Base-by-base conservation (phyloP, 805 yeast genomes). In the Candida corydali region DNA sequence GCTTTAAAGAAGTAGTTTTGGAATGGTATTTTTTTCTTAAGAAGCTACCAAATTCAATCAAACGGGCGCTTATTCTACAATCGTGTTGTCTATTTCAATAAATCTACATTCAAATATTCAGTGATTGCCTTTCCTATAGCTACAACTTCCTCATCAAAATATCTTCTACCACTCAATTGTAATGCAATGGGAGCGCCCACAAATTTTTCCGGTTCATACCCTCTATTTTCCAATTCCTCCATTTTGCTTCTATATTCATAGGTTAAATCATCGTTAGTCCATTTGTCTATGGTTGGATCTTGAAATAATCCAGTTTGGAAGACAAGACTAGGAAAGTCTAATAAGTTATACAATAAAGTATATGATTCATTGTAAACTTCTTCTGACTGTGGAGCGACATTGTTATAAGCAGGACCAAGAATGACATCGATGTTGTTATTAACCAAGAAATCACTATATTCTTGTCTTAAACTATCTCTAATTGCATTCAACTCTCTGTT, bases 361-460 rank as follows among this genome's bases (percentile, higher is more conserved):
- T 84, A 85, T 3, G 88, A 83, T 88, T 91, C 84, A 59, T 82
- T 82, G 55, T 73, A 75, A 6, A 82, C 72, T 36, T 71, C 66
- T 34, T 72, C 75, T 16, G 82, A 76, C 35, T 70, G 70, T 30
- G 87, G 85, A n/a, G 91, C 86, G 34, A 78, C 79, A 43, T 81
- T 81, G 39, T 73, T 75, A 56, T 80, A 78, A 4, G 79, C 73
- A 41, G 91, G 89, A 34, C 82, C 72, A 29, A 84, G 57, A 41
- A 84, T 69, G 50, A 80, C 74, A 49, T 84, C 89, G 31, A 82
- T 69, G 34, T 70, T 69, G 50, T 77, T 66, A 18, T 69, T 54
- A 40, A 73, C 65, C 53, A 82, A 66, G 51, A 63, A 70, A 30
- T 74, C 70, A 32, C 68, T 61, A 54, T 81, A 82, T 42, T 73